Conservation (phyloP, 1,284 basidiomycete species). For the Cutaneotrichosporon sp. region DNA sequence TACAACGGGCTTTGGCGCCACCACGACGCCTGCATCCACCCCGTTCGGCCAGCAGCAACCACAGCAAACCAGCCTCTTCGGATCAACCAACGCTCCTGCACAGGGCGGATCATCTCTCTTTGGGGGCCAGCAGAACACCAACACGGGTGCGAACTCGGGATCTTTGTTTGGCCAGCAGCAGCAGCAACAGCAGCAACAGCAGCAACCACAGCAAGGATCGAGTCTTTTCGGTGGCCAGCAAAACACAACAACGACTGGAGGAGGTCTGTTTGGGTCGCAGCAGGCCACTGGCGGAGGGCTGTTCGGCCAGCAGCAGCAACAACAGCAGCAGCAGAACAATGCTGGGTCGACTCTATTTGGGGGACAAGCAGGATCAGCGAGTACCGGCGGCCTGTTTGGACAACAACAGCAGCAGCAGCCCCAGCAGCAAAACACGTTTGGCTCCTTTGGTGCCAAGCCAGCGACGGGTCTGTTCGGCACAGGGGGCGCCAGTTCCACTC, state of each 20-base stretch:
- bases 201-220: constrained; percentile 1
- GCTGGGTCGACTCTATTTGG: constrained; percentile 2
- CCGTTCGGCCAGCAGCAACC: constrained; percentile 6
- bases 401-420: constrained; percentile 6
- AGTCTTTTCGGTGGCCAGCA: constrained; percentile 1
- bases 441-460: constrained; percentile 1
- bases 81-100: constrained; percentile 6
- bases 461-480: constrained; percentile 12
- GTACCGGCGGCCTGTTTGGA: constrained; percentile 4
- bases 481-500: background rate
- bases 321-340: background rate
- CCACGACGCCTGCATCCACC: background rate
- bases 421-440: background rate
- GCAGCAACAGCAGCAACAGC: constrained; percentile 5
- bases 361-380: background rate
- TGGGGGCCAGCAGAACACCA: constrained; percentile 8
- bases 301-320: background rate
- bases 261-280: constrained; percentile 17
- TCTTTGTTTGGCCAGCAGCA: constrained; percentile 26
- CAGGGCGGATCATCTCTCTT: constrained; percentile 4
- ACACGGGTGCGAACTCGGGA: background rate
- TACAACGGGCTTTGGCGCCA: constrained; percentile 23
- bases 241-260: background rate
- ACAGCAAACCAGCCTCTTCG: constrained; percentile 11
- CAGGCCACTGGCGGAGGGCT: background rate